Conservation (phyloP, 441 rosid genomes). For the Raphanus hybrid region DNA sequence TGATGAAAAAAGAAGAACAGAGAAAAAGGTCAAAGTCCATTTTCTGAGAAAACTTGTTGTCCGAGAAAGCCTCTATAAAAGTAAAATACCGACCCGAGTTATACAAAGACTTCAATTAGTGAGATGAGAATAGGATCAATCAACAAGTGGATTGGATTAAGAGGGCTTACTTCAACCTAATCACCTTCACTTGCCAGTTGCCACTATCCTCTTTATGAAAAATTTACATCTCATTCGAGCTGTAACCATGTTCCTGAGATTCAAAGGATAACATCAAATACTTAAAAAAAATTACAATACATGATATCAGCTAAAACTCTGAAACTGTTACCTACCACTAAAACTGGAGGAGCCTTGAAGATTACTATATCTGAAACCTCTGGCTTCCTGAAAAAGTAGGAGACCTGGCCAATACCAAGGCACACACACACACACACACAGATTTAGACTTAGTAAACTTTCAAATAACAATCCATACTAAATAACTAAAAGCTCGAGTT, state of each 20-base stretch:
- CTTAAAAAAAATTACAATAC: not conserved
- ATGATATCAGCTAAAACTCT: not conserved
- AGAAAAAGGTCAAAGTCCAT: slow-evolving; percentile 10
- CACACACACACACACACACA: not conserved
- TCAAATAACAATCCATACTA: not conserved
- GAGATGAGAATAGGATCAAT: slow-evolving; percentile 34
- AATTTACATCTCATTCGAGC: slow-evolving; percentile 44
- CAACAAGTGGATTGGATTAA: slow-evolving; percentile 43
- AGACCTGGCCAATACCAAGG: slow-evolving; percentile 52
- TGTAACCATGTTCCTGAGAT: slow-evolving; percentile 56
- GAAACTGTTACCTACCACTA: slow-evolving; percentile 51
- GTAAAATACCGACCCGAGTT: slow-evolving; percentile 28
- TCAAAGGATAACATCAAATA: slow-evolving; percentile 8
- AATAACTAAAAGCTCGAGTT: not conserved
- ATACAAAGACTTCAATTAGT: slow-evolving; percentile 12
- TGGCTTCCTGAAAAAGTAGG: slow-evolving; percentile 68
- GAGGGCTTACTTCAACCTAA: slow-evolving; percentile 60
- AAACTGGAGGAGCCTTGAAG: slow-evolving; percentile 65
- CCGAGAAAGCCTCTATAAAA: too few species aligned
- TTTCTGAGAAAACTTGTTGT: slow-evolving; percentile 14
- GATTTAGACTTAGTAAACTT: not conserved
- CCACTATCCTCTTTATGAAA: slow-evolving; percentile 50
- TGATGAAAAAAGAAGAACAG: not conserved
- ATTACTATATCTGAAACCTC: slow-evolving; percentile 73
- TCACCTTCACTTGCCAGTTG: slow-evolving; percentile 75